Conservation (phyloP, 257 asterid species). For the Catharanthus roseus region DNA sequence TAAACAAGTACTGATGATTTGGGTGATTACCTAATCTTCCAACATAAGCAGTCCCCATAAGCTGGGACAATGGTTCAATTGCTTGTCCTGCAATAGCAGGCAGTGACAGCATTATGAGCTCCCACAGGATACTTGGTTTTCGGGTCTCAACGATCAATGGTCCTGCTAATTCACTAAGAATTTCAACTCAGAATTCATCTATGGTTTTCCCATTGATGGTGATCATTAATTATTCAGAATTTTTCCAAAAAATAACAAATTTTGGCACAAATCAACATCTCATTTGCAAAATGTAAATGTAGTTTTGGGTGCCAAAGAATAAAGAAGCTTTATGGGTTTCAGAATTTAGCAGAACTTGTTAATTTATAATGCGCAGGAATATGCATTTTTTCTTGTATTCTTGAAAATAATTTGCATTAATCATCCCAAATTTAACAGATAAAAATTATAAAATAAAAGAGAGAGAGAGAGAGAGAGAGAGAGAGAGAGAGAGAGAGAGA, state of each 20-base stretch:
- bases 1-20: not conserved
- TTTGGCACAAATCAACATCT: not conserved
- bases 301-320: not conserved
- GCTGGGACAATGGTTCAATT: conserved; percentile 35
- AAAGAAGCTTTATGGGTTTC: not conserved
- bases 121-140: conserved; percentile 20
- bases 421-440: not conserved
- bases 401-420: not conserved
- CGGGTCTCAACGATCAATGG: conserved; percentile 3
- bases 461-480: no score
- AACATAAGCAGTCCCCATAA: conserved; percentile 35
- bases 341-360: not conserved
- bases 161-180: conserved; percentile 25
- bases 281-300: not conserved
- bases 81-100: conserved; percentile 45
- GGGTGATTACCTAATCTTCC: conserved; percentile 28
- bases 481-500: no score
- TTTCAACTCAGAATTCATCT: not conserved
- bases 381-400: not conserved
- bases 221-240: not conserved
- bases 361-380: not conserved
- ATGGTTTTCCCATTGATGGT: not conserved
- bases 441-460: no score
- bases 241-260: not conserved
- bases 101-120: conserved; percentile 30